These are phyloP conservation scores for Neurospora cerealis DNA, from an alignment of 495 filamentous ascomycete species.

Conservation along the genomic window DNA sequence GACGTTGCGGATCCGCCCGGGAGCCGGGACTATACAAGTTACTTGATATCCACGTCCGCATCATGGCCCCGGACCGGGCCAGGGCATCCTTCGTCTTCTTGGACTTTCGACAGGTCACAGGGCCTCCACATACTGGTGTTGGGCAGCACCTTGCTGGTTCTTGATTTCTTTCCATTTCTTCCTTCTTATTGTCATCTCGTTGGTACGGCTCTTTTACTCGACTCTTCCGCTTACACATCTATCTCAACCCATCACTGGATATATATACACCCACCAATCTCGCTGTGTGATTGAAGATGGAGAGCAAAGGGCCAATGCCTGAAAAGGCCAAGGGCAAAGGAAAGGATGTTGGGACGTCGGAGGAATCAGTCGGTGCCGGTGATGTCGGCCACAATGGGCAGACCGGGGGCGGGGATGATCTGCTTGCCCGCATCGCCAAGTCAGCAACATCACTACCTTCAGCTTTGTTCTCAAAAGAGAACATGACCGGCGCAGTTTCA, in stretches of 20 bases:
- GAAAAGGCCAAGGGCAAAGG: conserved; percentile 12
- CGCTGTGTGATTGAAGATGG: background rate
- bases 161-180: background rate
- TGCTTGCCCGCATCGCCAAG: conserved; percentile 15
- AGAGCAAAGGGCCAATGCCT: background rate
- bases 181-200: background rate
- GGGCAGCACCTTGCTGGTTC: background rate
- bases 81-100: background rate
- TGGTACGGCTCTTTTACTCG: background rate
- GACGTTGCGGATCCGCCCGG: background rate
- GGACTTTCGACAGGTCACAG: background rate
- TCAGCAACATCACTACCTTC: conserved; percentile 18
- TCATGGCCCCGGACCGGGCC: background rate
- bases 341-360: background rate
- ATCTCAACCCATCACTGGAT: background rate
- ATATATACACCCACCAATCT: background rate
- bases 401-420: background rate
- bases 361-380: background rate
- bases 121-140: background rate
- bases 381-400: background rate
- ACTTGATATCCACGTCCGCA: background rate
- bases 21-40: background rate
- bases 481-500: background rate
- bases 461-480: conserved; percentile 9
- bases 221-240: background rate